phyloP scores from a whole-genome alignment of 768 basidiomycete species.

The Neoboletus subvelutipes region DNA sequence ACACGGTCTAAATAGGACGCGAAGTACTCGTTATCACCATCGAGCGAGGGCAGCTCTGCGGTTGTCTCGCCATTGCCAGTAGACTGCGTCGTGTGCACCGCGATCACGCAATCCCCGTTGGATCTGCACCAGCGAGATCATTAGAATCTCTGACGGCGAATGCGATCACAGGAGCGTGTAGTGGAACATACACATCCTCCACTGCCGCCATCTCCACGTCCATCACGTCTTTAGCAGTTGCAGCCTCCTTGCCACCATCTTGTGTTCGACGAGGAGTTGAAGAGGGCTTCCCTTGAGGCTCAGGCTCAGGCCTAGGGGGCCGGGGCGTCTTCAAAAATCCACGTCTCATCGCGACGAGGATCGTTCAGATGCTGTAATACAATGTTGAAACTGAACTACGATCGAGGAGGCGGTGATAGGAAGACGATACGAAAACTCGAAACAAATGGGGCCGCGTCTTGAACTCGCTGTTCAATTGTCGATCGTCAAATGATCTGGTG shows the following conservation, averaged over 20 bases:
- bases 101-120: not conserved
- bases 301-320: not conserved
- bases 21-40: not conserved
- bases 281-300: not conserved
- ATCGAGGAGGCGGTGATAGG: not conserved
- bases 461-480: not conserved
- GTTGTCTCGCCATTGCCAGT: not conserved
- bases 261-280: not conserved
- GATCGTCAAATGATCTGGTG: not conserved
- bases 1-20: not conserved
- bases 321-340: slow-evolving; percentile 18
- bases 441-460: not conserved
- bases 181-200: not conserved
- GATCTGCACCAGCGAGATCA: not conserved
- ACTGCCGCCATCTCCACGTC: not conserved
- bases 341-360: slow-evolving; percentile 19
- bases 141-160: not conserved
- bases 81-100: not conserved
- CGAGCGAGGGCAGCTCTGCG: too few species aligned
- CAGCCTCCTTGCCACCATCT: not conserved
- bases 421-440: not conserved
- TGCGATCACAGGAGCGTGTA: not conserved
- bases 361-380: not conserved
- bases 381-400: not conserved
- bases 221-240: not conserved